phyloP scores from a whole-genome alignment of 2,329 filamentous ascomycete genomes.

The Curvularia verruculosa region DNA sequence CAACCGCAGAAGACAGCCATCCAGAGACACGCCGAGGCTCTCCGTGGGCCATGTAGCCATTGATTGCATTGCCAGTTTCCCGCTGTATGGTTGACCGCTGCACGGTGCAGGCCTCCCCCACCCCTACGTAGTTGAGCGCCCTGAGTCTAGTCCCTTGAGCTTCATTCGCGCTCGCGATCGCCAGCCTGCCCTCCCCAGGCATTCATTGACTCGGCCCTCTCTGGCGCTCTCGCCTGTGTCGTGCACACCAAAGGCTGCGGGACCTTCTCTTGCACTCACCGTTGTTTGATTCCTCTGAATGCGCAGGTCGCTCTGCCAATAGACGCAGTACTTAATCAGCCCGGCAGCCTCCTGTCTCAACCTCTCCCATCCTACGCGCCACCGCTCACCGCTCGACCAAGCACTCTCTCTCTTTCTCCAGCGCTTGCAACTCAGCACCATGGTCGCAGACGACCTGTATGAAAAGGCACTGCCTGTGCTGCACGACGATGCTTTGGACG shows the following conservation, averaged over 20 bases:
- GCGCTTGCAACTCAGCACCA: slow-evolving; percentile 56
- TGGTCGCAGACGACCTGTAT: slow-evolving; percentile 93
- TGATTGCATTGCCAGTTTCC: neutral
- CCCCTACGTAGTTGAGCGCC: slow-evolving; percentile 20
- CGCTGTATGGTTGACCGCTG: slow-evolving; percentile 9
- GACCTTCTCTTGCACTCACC: slow-evolving; percentile 22
- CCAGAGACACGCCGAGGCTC: slow-evolving; percentile 4
- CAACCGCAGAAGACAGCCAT: too few relatives aligned
- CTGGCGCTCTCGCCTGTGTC: slow-evolving; percentile 20
- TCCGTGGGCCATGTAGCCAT: slow-evolving; percentile 20
- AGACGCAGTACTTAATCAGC: slow-evolving; percentile 31
- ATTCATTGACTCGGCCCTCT: slow-evolving; percentile 26
- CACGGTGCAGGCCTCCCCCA: slow-evolving; percentile 23
- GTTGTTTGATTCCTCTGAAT: slow-evolving; percentile 29
- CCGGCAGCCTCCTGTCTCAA: slow-evolving; percentile 22
- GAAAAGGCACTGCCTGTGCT: slow-evolving; percentile 89
- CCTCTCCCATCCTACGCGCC: slow-evolving; percentile 10
- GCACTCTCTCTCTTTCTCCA: slow-evolving; percentile 11
- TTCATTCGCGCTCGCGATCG: slow-evolving; percentile 27
- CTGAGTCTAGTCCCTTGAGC: slow-evolving; percentile 27
- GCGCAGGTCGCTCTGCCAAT: slow-evolving; percentile 30
- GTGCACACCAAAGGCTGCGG: slow-evolving; percentile 26
- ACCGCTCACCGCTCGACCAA: slow-evolving; percentile 10
- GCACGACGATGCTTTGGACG: slow-evolving; percentile 79
- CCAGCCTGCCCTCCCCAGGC: too few relatives aligned